Base-by-base conservation (phyloP, 352 stramenopile species). In the Elongisporangium prolatum region DNA sequence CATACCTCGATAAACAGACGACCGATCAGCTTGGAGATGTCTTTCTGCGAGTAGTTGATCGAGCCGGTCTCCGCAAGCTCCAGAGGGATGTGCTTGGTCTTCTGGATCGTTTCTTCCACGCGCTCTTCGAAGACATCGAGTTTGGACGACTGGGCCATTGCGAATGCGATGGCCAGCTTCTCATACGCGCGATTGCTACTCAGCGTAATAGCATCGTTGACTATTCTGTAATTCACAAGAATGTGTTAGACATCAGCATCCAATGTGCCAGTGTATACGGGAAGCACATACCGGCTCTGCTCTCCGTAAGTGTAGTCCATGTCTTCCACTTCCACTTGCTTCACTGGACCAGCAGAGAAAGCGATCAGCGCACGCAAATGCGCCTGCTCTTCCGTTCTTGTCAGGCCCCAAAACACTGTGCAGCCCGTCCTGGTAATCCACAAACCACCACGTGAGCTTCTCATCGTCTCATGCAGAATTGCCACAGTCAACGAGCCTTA, bases 121-220 rank as follows among this genome's bases (percentile, higher is more conserved):
- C 84, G 81, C 54, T 88, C 86, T 71, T 98, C 93, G 64, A 97
- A 97, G 21, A 97, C 88, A 50, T 96, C 90, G n/a, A 98, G 71
- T 59, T 97, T 97, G 20, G 84, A 84, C 5, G 87, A 97, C 74
- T 98, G 93, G 18, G 93, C 92, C 73, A 98, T 93, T 7, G 93
- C 90, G 60, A 96, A 98, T 34, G 81, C 91, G 22, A 97, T 89
- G 11, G 92, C 88, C n/a, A 98, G 73, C 61, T 96, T 96, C 70
- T 98, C 91, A 4, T 86, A 81, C 44, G 86, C 79, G 52, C 84
- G 82, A 22, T 78, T 91, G 44, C 75, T 92, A 52, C 73, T 86
- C 21, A 98, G 68, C 53, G 72, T 88, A 50, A 98, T 90, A 1
- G 86, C 84, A 56, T 97, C 90, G 60, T 95, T 94, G 58, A 73